Evolutionary conservation across 2,329 filamentous ascomycete genomes (phyloP), one percentile per base, ranked within the genome.

Genomic region (Aureobasidium sp.): DNA sequence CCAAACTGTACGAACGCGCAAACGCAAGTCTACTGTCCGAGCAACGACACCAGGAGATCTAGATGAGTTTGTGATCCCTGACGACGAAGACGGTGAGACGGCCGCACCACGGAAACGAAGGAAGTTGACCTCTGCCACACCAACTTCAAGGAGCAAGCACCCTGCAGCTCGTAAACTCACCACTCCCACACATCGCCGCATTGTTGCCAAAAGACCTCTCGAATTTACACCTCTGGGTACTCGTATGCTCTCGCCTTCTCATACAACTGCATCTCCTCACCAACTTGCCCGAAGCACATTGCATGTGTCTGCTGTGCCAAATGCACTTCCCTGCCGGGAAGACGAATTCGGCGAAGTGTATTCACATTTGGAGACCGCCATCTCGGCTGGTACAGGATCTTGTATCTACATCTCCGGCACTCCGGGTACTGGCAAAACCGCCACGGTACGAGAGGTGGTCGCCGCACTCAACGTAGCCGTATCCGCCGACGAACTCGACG

Each of bases 331-430:
- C 11, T 97, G 94, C 71, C 87, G 94, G 64, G 93, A 97, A 71
- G 85, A 85, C 37, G 95, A 99, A 72, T 99, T 99, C 73, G 85
- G 87, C 11, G 85, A 90, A 2, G 94, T 99, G 7, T 97, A 97
- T 71, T 90, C 90, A 5, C 91, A 97, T 73, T 85, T 99, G 37
- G 92, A 96, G 71, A 89, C 91, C 8, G 94, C 95, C 58, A 99
- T 99, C 70, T 88, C 88, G 15, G 93, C 96, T 67, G 94, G 93
- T 19, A 90, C 89, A 1, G 95, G 95, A 15, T 90, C 93, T 33
- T 99, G 95, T 73, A 97, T 99, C 71, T 99, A 99, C 76, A 99
- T 99, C 63, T 97, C 94, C 0, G 94, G 94, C n/a, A 97, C 93
- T 0, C 94, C 95, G 0, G 94, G 95, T 8, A 99, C 94, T 0